phyloP scores from a whole-genome alignment of 305 asterid genomes.

The Vinca major region DNA sequence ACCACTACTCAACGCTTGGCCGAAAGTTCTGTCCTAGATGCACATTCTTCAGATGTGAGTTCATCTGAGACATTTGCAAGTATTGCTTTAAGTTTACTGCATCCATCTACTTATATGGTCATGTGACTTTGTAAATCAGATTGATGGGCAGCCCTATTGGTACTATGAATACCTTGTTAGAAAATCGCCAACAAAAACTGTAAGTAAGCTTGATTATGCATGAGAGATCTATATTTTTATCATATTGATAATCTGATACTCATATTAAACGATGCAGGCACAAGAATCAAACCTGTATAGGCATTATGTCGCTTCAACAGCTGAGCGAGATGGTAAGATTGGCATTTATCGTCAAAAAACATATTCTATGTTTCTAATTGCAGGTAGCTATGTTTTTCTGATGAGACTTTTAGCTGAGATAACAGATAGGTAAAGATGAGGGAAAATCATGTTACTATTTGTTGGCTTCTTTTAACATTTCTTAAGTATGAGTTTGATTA shows the following conservation, averaged over 20 bases:
- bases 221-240: background rate
- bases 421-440: background rate
- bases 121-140: conserved; percentile 27
- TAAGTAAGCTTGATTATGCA: conserved; percentile 27
- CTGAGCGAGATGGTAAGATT: conserved; percentile 78
- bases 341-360: background rate
- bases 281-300: conserved; percentile 65
- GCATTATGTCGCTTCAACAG: conserved; percentile 77
- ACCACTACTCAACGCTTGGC: conserved; percentile 74
- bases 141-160: conserved; percentile 92
- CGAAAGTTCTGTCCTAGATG: conserved; percentile 79
- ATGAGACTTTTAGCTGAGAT: background rate
- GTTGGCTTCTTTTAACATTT: background rate
- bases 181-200: conserved; percentile 77
- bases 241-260: background rate
- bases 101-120: conserved; percentile 11
- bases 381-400: background rate
- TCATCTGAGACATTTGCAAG: conserved; percentile 5
- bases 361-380: background rate
- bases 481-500: background rate
- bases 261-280: conserved; percentile 43
- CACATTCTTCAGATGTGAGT: conserved; percentile 80
- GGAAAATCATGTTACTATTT: background rate
- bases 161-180: conserved; percentile 80
- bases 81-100: background rate